phyloP scores from a whole-genome alignment of 345 rosid species.

The Viola odorata region DNA sequence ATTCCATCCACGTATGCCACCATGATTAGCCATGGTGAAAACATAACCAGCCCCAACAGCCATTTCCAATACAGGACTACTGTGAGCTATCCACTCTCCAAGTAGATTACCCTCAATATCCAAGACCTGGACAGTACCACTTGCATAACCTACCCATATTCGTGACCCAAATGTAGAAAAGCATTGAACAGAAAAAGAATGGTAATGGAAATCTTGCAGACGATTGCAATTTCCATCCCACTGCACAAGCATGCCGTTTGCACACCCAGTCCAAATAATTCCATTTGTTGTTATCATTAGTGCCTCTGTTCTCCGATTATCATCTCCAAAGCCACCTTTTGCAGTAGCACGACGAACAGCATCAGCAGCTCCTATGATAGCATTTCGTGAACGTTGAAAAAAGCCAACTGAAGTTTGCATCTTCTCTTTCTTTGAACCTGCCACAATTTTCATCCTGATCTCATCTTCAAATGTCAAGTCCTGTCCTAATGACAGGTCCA shows the following conservation, averaged over 20 bases:
- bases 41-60: slow-evolving; percentile 63
- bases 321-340: slow-evolving; percentile 78
- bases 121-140: slow-evolving; percentile 72
- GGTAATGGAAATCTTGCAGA: slow-evolving; percentile 54
- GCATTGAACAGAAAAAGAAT: slow-evolving; percentile 66
- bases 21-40: slow-evolving; percentile 88
- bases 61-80: slow-evolving; percentile 71
- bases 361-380: slow-evolving; percentile 98
- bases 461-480: slow-evolving; percentile 51
- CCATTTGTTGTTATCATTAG: slow-evolving; percentile 69
- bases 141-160: slow-evolving; percentile 78
- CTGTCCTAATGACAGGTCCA: slow-evolving; percentile 38
- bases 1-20: slow-evolving; percentile 91
- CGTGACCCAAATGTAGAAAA: slow-evolving; percentile 71
- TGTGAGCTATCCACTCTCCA: slow-evolving; percentile 80
- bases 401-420: slow-evolving; percentile 54
- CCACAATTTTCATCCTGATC: slow-evolving; percentile 59
- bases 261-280: slow-evolving; percentile 86
- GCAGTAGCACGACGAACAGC: slow-evolving; percentile 93
- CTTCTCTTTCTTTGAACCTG: slow-evolving; percentile 77
- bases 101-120: slow-evolving; percentile 80
- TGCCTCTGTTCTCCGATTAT: slow-evolving; percentile 78
- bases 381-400: slow-evolving; percentile 96
- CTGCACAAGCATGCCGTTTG: slow-evolving; percentile 75
- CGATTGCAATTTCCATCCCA: slow-evolving; percentile 94